Evolutionary conservation across 345 rosid species (phyloP).

Genomic region (Hibiscus syriacus): DNA sequence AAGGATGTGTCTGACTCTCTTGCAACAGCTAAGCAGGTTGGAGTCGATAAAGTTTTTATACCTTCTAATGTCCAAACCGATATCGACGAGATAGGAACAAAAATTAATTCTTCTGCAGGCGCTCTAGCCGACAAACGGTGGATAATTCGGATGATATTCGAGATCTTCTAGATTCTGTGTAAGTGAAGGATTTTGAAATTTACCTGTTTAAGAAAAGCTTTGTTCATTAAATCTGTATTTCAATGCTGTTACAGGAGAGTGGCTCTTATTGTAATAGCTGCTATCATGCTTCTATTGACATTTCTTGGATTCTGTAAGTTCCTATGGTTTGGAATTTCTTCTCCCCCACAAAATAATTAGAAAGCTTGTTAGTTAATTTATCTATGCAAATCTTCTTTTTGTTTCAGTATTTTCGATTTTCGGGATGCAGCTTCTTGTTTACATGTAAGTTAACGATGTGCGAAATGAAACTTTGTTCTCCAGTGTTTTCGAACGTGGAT

Average conservation of each 20-base stretch:
- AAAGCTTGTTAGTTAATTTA: not conserved
- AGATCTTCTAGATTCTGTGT: conserved; percentile 72
- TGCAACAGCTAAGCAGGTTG: conserved; percentile 67
- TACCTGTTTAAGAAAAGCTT: not conserved
- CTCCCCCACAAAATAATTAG: not conserved
- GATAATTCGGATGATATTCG: conserved; percentile 46
- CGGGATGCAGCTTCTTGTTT: conserved; percentile 69
- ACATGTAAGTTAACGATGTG: conserved; percentile 29
- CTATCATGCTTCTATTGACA: conserved; percentile 68
- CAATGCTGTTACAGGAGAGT: conserved; percentile 44
- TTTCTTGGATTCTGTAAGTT: conserved; percentile 79
- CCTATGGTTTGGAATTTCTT: not conserved
- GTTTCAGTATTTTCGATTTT: conserved; percentile 65
- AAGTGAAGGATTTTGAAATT: conserved; percentile 7
- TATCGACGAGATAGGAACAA: conserved; percentile 65
- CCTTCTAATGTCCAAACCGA: conserved; percentile 80
- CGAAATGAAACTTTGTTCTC: not conserved
- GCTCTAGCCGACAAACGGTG: conserved; percentile 39
- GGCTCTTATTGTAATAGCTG: conserved; percentile 57
- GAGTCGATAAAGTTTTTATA: too few species aligned
- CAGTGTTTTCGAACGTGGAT: not conserved
- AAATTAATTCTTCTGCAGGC: conserved; percentile 49
- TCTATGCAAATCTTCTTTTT: conserved; percentile 8
- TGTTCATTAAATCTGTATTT: not conserved
- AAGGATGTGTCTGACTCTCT: conserved; percentile 58